Conservation (phyloP, 768 basidiomycete species). For the Fibroporia radiculosa region DNA sequence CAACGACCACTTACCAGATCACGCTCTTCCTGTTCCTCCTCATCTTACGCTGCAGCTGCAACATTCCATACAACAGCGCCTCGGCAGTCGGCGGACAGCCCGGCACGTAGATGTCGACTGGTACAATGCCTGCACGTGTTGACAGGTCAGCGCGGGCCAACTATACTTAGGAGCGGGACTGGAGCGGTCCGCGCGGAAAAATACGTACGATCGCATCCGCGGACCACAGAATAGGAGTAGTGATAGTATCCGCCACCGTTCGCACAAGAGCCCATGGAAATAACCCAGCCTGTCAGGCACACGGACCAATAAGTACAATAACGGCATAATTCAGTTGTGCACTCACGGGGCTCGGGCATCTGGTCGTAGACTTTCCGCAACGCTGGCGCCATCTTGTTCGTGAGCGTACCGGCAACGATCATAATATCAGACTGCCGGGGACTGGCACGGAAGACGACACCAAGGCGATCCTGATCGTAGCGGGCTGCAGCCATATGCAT, state of each 20-base stretch:
- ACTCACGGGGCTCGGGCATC: slow-evolving; percentile 93
- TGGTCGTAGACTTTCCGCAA: slow-evolving; percentile 95
- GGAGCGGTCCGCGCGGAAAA: slow-evolving; percentile 7
- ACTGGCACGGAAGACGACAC: slow-evolving; percentile 98
- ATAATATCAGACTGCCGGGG: slow-evolving; percentile 96
- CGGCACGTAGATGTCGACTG: slow-evolving; percentile 97
- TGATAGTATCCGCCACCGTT: slow-evolving; percentile 98
- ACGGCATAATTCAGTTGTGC: neutral
- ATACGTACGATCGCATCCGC: slow-evolving; percentile 88
- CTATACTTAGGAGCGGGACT: too few species aligned
- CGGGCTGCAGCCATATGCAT: slow-evolving; percentile 99
- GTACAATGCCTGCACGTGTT: slow-evolving; percentile 68
- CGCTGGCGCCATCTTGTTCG: slow-evolving; percentile 99
- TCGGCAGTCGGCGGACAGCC: slow-evolving; percentile 96
- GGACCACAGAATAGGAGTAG: slow-evolving; percentile 97
- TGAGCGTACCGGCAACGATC: slow-evolving; percentile 98
- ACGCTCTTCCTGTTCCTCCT: slow-evolving; percentile 79
- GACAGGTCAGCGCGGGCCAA: neutral
- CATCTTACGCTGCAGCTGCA: slow-evolving; percentile 97
- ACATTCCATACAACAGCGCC: slow-evolving; percentile 92
- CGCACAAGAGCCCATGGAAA: slow-evolving; percentile 99
- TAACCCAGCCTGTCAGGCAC: slow-evolving; percentile 76
- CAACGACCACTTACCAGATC: slow-evolving; percentile 53
- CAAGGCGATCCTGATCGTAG: slow-evolving; percentile 96
- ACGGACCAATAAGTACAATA: neutral